Conservation (phyloP, 495 filamentous ascomycete genomes). For the Rusavskia elegans region DNA sequence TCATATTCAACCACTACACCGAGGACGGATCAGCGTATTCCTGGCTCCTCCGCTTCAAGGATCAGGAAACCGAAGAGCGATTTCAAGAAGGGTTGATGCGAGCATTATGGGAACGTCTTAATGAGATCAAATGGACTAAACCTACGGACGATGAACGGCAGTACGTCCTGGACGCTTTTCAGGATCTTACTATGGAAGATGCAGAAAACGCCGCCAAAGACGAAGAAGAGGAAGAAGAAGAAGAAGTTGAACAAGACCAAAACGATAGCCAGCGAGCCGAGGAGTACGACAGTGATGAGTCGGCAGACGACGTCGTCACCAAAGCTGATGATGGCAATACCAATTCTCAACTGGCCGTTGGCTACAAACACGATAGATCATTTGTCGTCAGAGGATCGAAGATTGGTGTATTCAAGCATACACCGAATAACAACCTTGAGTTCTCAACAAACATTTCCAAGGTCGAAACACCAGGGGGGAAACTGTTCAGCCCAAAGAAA, state of each 20-base stretch:
- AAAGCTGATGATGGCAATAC: constrained; percentile 63
- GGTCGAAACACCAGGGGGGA: constrained; percentile 76
- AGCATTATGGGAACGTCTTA: constrained; percentile 92
- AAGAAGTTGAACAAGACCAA: constrained; percentile 41
- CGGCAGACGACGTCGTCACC: constrained; percentile 67
- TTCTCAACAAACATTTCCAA: constrained; percentile 97
- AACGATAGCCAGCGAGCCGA: constrained; percentile 54
- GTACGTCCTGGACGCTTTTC: constrained; percentile 90
- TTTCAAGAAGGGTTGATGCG: constrained; percentile 94
- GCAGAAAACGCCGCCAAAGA: constrained; percentile 35
- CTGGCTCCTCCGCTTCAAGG: constrained; percentile 86
- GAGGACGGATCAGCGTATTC: constrained; percentile 84
- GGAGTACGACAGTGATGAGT: constrained; percentile 84
- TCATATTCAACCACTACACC: constrained; percentile 95
- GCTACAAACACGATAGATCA: constrained; percentile 92
- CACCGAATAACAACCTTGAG: constrained; percentile 76
- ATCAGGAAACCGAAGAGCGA: constrained; percentile 58
- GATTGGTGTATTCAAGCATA: constrained; percentile 98
- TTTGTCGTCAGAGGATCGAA: constrained; percentile 94
- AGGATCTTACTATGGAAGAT: constrained; percentile 88
- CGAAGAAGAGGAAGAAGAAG: constrained; percentile 48
- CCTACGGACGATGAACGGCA: constrained; percentile 82
- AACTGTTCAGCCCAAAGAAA: constrained; percentile 85
- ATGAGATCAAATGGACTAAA: constrained; percentile 88
- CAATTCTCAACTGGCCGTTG: constrained; percentile 94